Conservation (phyloP, 768 basidiomycete genomes). For the Imleria badia region DNA sequence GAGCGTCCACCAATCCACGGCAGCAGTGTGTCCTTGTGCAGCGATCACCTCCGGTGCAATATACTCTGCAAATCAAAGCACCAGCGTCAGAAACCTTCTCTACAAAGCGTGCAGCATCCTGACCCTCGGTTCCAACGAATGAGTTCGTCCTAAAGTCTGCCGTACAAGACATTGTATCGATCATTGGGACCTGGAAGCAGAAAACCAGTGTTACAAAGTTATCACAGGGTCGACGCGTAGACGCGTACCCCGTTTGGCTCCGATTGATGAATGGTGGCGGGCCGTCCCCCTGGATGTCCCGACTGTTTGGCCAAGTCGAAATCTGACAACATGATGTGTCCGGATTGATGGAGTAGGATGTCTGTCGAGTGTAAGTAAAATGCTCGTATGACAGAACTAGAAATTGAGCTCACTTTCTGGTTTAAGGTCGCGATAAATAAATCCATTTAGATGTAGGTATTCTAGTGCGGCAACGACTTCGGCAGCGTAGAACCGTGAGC, state of each 20-base stretch:
- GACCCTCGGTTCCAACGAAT: constrained; percentile 98
- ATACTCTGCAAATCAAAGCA: constrained; percentile 65
- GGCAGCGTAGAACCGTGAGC: constrained; percentile 95
- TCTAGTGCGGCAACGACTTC: constrained; percentile 97
- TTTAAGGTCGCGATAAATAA: constrained; percentile 98
- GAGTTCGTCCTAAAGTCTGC: constrained; percentile 98
- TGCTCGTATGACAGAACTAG: constrained; percentile 4
- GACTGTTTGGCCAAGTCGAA: constrained; percentile 99
- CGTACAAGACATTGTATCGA: constrained; percentile 97
- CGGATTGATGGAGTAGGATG: constrained; percentile 95
- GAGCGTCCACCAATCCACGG: constrained; percentile 99
- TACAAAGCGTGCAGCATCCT: constrained; percentile 24
- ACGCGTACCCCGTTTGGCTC: constrained; percentile 82
- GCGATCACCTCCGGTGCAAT: constrained; percentile 99
- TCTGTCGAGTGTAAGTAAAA: constrained; percentile 48
- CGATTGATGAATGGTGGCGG: constrained; percentile 81
- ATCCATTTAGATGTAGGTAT: constrained; percentile 98
- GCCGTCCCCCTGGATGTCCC: constrained; percentile 78
- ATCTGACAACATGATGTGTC: constrained; percentile 99
- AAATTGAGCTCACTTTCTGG: constrained; percentile 83
- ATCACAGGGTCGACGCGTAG: constrained; percentile 2
- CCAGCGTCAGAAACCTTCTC: constrained; percentile 14
- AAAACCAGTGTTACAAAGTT: constrained; percentile 3
- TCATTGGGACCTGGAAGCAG: constrained; percentile 70
- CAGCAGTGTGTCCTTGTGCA: constrained; percentile 93